A percentile compares a stretch with the other conserved stretches of the same genome.
These are phyloP conservation scores for Truncatella angustata DNA, from an alignment of 2,329 filamentous ascomycete genomes.

Conservation along the genomic window DNA sequence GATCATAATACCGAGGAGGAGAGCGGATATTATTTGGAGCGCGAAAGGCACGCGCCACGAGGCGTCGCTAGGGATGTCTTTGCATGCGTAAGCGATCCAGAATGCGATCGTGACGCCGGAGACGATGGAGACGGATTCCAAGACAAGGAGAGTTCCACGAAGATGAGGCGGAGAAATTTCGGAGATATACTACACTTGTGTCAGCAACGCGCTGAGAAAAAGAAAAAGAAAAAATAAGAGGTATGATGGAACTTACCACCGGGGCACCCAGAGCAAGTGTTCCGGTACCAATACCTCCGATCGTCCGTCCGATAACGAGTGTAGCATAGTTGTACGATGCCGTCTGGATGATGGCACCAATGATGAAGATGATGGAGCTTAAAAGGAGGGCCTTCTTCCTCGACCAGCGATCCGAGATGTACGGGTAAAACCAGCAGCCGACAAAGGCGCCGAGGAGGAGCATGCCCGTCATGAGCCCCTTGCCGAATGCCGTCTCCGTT, in stretches of 20 bases:
- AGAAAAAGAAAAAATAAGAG: not conserved
- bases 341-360: constrained; percentile 41
- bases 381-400: constrained; percentile 40
- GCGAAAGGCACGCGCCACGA: constrained; percentile 46
- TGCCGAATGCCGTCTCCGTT: constrained; percentile 32
- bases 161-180: constrained; percentile 35
- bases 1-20: constrained; percentile 38
- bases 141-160: constrained; percentile 40
- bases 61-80: constrained; percentile 37
- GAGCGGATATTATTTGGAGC: constrained; percentile 41
- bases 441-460: constrained; percentile 38
- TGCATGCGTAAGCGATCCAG: constrained; percentile 53
- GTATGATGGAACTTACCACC: constrained; percentile 15
- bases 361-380: constrained; percentile 35
- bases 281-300: constrained; percentile 29
- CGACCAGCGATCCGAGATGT: constrained; percentile 38
- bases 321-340: constrained; percentile 23
- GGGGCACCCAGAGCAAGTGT: constrained; percentile 18
- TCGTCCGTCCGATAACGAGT: constrained; percentile 25
- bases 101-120: constrained; percentile 51
- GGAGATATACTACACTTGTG: constrained; percentile 25
- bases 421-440: constrained; percentile 31
- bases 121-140: constrained; percentile 50
- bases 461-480: constrained; percentile 41
- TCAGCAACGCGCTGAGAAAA: not conserved